Conservation (phyloP, 352 stramenopile genomes). For the Phytopythium mirpurense region DNA sequence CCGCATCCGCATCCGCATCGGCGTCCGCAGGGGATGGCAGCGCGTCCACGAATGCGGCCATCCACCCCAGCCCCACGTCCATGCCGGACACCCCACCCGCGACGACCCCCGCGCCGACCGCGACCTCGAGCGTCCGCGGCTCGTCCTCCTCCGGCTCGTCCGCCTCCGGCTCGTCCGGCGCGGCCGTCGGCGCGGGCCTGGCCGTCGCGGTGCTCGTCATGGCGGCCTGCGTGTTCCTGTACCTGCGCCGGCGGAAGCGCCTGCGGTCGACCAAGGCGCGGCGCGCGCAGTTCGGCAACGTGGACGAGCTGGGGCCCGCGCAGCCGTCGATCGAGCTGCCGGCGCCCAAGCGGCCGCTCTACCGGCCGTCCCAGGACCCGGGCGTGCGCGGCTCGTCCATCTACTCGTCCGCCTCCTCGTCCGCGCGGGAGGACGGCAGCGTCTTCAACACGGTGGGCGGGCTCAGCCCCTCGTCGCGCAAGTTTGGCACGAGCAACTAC, state of each 20-base stretch:
- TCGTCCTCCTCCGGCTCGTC: neutral
- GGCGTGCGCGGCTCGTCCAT: constrained; percentile 27
- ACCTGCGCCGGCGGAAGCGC: constrained; percentile 5
- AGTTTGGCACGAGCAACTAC: constrained; percentile 27
- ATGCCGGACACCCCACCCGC: neutral
- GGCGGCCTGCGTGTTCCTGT: constrained; percentile 16
- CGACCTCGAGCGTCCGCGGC: neutral
- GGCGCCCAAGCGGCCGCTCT: constrained; percentile 2
- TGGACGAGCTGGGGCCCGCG: constrained; percentile 22
- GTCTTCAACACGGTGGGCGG: constrained; percentile 36
- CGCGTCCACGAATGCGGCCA: neutral
- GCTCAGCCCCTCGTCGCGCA: constrained; percentile 27
- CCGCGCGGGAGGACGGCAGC: constrained; percentile 11
- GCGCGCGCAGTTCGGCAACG: constrained; percentile 9
- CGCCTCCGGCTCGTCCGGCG: neutral
- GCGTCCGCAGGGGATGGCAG: neutral
- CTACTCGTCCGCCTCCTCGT: constrained; percentile 16
- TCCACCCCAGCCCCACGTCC: neutral
- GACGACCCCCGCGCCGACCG: neutral
- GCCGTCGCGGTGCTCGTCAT: constrained; percentile 24
- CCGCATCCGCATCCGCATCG: neutral
- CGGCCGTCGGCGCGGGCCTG: constrained; percentile 23
- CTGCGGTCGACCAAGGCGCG: constrained; percentile 13
- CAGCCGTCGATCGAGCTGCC: constrained; percentile 42
- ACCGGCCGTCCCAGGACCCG: constrained; percentile 12